A percentile compares a stretch with the other conserved stretches of the same genome.
phyloP scores from a whole-genome alignment of 1,284 basidiomycete species.

The Takashimella koratensis region DNA sequence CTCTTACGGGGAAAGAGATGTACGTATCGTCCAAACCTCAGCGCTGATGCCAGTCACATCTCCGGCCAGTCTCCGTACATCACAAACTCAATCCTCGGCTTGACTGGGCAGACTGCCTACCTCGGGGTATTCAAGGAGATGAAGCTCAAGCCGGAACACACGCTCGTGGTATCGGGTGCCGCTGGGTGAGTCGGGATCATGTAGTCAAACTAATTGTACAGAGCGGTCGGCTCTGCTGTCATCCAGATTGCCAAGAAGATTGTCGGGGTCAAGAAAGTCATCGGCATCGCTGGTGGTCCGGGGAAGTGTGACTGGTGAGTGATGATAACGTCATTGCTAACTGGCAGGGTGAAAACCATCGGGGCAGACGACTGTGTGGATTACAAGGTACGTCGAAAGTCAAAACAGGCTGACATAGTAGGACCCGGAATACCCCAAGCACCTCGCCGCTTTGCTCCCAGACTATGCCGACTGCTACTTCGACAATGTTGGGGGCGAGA shows the following conservation, averaged over 20 bases:
- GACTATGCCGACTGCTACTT: constrained; percentile 22
- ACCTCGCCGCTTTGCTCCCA: constrained; percentile 20
- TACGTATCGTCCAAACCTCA: too few relatives aligned
- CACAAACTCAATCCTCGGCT: constrained; percentile 11
- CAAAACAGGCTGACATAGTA: background rate
- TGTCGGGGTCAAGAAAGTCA: constrained; percentile 43
- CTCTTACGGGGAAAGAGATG: too few relatives aligned
- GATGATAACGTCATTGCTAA: too few relatives aligned
- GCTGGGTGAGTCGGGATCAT: constrained; percentile 25
- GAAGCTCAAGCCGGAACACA: constrained; percentile 31
- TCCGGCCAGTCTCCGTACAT: constrained; percentile 9
- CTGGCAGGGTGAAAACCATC: constrained; percentile 32
- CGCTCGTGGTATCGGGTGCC: constrained; percentile 39
- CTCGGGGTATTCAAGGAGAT: constrained; percentile 32
- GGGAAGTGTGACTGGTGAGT: constrained; percentile 49
- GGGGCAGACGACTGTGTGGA: constrained; percentile 49
- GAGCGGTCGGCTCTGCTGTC: constrained; percentile 17
- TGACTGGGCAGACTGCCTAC: constrained; percentile 21
- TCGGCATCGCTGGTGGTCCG: constrained; percentile 49
- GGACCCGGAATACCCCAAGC: background rate
- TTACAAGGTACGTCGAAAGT: constrained; percentile 44
- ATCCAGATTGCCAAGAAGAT: constrained; percentile 31
- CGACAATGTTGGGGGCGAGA: constrained; percentile 42
- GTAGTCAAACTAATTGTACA: constrained; percentile 1
- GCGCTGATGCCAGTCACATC: constrained; percentile 1